Conservation (phyloP, 176 grass and related monocot genomes). For the Tillandsia fasciculata region DNA sequence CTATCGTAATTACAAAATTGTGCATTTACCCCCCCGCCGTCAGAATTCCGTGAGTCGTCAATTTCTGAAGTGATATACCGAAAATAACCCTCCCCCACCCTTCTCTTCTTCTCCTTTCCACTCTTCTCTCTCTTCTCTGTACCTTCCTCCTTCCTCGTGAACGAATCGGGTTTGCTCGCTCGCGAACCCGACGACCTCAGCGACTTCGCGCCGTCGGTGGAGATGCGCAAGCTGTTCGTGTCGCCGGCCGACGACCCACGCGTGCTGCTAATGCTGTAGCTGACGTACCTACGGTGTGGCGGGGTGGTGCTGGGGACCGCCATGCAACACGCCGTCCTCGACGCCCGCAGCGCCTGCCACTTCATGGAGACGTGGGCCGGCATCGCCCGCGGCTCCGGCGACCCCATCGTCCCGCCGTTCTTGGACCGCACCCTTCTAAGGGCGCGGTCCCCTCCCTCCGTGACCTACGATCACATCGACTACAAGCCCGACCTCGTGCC, state of each 20-base stretch:
- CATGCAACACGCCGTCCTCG: constrained; percentile 36
- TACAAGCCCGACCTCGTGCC: constrained; percentile 35
- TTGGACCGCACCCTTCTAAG: constrained; percentile 37
- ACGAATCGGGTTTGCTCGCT: too few relatives aligned
- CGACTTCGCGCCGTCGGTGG: constrained; percentile 9
- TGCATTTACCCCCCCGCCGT: too few relatives aligned
- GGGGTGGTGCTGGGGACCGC: constrained; percentile 46
- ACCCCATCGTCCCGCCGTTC: constrained; percentile 9
- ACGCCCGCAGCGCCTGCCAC: constrained; percentile 33
- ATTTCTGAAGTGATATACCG: too few relatives aligned
- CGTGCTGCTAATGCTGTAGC: constrained; percentile 32
- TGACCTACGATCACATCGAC: constrained; percentile 50
- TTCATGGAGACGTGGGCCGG: constrained; percentile 51
- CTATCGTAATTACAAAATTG: too few relatives aligned
- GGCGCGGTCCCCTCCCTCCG: constrained; percentile 13
- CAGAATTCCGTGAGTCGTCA: too few relatives aligned
- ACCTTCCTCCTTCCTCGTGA: too few relatives aligned
- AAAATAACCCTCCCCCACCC: too few relatives aligned
- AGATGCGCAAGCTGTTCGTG: constrained; percentile 33
- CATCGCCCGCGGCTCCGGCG: neutral
- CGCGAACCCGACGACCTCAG: constrained; percentile 22
- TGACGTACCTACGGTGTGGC: constrained; percentile 55
- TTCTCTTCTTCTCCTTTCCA: too few relatives aligned
- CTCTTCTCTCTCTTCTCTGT: constrained; percentile 6
- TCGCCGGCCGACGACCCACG: constrained; percentile 9